Evolutionary conservation across 164 flowering plant species (phyloP).

Genomic region (Berberis thunbergii): DNA sequence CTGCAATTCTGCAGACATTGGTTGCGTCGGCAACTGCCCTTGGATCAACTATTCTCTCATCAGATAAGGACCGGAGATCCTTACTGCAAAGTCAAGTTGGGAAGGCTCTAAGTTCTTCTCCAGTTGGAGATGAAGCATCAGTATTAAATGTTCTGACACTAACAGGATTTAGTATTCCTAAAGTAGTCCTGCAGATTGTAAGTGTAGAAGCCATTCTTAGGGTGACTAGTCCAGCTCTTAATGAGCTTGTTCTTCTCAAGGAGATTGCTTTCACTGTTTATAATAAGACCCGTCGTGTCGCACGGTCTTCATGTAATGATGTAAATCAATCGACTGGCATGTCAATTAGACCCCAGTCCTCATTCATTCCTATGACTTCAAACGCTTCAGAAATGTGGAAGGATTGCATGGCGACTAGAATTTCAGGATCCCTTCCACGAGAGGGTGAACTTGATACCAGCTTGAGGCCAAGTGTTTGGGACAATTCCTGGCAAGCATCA

Average conservation of each 20-base stretch:
- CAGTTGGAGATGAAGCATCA: conserved; percentile 78
- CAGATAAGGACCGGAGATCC: conserved; percentile 71
- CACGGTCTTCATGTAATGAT: conserved; percentile 51
- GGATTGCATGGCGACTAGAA: conserved; percentile 63
- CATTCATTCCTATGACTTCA: conserved; percentile 54
- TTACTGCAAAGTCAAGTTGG: conserved; percentile 58
- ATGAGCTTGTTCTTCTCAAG: conserved; percentile 75
- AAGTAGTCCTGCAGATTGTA: conserved; percentile 81
- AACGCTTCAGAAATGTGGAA: conserved; percentile 79
- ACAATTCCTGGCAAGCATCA: conserved; percentile 72
- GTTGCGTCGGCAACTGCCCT: conserved; percentile 71
- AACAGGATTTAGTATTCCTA: conserved; percentile 79
- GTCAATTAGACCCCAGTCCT: conserved; percentile 53
- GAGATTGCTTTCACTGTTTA: conserved; percentile 93
- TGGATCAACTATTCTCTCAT: conserved; percentile 53
- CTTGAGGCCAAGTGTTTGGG: conserved; percentile 69
- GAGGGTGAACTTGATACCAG: conserved; percentile 73
- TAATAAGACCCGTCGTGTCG: conserved; percentile 84
- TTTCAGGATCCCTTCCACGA: conserved; percentile 56
- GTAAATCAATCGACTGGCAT: conserved; percentile 37
- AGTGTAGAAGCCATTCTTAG: conserved; percentile 80
- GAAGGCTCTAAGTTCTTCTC: conserved; percentile 64
- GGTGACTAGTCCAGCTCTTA: conserved; percentile 63
- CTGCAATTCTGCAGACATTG: conserved; percentile 71
- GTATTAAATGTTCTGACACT: conserved; percentile 54